phyloP scores from a whole-genome alignment of 1,139 yeast genomes.

The Sugiyamaella neomexicana region DNA sequence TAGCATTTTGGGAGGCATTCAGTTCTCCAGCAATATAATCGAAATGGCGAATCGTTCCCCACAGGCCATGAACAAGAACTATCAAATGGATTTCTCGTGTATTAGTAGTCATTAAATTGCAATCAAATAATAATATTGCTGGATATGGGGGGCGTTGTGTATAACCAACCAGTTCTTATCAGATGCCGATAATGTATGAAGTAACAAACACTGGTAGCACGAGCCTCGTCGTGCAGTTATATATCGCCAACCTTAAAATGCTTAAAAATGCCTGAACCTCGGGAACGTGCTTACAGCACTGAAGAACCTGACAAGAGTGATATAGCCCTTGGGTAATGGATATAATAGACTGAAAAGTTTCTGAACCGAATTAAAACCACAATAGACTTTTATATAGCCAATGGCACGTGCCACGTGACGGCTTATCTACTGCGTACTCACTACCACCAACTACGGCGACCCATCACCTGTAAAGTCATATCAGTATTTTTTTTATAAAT shows the following conservation, averaged over 20 bases:
- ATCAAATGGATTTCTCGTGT: slow-evolving; percentile 51
- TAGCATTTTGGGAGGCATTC: slow-evolving; percentile 30
- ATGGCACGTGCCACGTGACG: too few species aligned
- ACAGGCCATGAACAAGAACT: slow-evolving; percentile 76
- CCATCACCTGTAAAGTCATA: too few species aligned
- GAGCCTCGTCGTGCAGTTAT: background rate
- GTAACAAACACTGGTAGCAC: background rate
- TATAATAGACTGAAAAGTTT: too few species aligned
- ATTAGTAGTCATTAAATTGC: background rate
- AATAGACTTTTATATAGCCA: too few species aligned
- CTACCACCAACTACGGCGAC: too few species aligned
- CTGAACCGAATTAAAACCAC: too few species aligned
- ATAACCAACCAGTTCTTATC: background rate
- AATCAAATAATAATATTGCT: too few species aligned
- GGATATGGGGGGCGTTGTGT: too few species aligned
- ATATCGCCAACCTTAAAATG: background rate
- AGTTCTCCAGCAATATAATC: slow-evolving; percentile 46
- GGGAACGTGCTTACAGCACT: background rate
- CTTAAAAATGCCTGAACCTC: background rate
- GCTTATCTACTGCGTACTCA: too few species aligned
- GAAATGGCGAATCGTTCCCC: slow-evolving; percentile 77
- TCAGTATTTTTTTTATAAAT: too few species aligned
- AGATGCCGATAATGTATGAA: background rate
- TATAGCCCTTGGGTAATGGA: too few species aligned
- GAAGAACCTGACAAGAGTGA: background rate